Evolutionary conservation across 306 rosid species (phyloP), one percentile per base, ranked within the genome.

Genomic region (Sesbania bispinosa): DNA sequence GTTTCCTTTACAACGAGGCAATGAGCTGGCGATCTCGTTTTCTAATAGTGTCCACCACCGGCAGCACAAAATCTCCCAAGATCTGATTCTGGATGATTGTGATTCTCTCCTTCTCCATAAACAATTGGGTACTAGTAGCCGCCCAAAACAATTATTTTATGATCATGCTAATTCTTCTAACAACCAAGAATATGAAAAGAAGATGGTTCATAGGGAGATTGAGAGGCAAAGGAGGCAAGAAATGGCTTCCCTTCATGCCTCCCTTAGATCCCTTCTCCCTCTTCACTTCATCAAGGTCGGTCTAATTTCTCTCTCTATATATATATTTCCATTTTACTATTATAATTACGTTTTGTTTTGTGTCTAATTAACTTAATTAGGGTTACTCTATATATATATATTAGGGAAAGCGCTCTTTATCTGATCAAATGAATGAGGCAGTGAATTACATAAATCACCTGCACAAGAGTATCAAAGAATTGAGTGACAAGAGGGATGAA

Each of bases 351-450:
- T n/a, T n/a, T n/a, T n/a, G n/a, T n/a, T n/a, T n/a, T n/a, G n/a
- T n/a, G n/a, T n/a, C n/a, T n/a, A n/a, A n/a, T n/a, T n/a, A n/a
- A n/a, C n/a, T n/a, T n/a, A n/a, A n/a, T n/a, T n/a, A n/a, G n/a
- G n/a, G n/a, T n/a, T n/a, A n/a, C n/a, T n/a, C n/a, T n/a, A n/a
- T n/a, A n/a, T n/a, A n/a, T n/a, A n/a, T n/a, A n/a, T n/a, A n/a
- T n/a, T n/a, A 92, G 98, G 98, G 96, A 71, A 92, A 85, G 73
- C 95, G 96, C 48, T 83, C 96, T 0, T 30, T 77, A 52, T 79
- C 88, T 0, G 95, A 89, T 73, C 87, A 83, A 62, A 67, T 85
- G 61, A 77, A 77, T 13, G 87, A 69, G 79, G 90, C 88, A 16
- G 90, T 77, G 73, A 84, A 76, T 66, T 85, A 90, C 21, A 88